Conservation (phyloP, 495 filamentous ascomycete species). For the Penicillium canescens region DNA sequence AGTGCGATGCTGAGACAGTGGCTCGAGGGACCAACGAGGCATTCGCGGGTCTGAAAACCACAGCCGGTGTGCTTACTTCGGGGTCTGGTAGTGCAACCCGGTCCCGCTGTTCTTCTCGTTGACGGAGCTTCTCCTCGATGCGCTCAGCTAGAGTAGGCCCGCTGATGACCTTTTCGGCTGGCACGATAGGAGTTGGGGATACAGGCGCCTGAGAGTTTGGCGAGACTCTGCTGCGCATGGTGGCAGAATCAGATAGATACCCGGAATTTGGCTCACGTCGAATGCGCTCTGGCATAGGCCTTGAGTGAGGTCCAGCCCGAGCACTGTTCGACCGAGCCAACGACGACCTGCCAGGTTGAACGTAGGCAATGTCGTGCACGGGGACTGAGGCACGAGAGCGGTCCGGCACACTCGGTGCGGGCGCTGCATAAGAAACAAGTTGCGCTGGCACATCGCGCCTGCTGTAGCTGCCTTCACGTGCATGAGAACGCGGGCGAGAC, state of each 20-base stretch:
- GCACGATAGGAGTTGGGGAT: background rate
- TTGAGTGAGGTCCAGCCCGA: conserved; percentile 2
- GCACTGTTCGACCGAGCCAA: conserved; percentile 24
- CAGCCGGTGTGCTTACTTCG: conserved; percentile 6
- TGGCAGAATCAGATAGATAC: conserved; percentile 30
- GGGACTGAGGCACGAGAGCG: conserved; percentile 9
- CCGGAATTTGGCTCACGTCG: conserved; percentile 13
- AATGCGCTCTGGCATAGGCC: background rate
- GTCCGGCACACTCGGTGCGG: background rate
- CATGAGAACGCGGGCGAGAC: background rate
- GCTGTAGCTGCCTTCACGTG: background rate
- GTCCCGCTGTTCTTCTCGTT: conserved; percentile 29
- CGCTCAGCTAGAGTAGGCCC: conserved; percentile 33
- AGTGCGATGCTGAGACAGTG: conserved; percentile 3
- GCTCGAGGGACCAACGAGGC: background rate
- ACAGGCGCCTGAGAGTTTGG: conserved; percentile 4
- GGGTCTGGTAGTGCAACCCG: conserved; percentile 17
- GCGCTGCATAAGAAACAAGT: conserved; percentile 2
- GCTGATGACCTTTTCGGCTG: conserved; percentile 2
- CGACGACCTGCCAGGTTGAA: conserved; percentile 1
- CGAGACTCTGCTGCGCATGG: conserved; percentile 8
- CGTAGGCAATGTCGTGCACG: background rate
- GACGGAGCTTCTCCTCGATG: conserved; percentile 38
- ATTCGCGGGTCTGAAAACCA: conserved; percentile 3
- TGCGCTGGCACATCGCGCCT: conserved; percentile 3